These are phyloP conservation scores for Sclerotinia sclerotiorum DNA, from an alignment of 2,329 filamentous ascomycete genomes.

Conservation along the genomic window DNA sequence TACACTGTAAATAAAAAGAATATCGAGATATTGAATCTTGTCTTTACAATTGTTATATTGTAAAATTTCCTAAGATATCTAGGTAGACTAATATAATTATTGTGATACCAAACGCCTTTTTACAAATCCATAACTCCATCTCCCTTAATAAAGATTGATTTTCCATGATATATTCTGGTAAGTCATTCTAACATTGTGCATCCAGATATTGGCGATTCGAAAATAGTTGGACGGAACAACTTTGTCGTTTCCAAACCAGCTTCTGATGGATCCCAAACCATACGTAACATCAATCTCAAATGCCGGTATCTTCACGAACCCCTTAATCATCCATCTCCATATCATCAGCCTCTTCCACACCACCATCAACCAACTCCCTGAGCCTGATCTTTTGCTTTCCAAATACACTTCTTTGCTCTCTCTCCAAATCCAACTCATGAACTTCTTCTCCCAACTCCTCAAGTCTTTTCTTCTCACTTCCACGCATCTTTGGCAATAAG, in stretches of 20 bases:
- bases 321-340: constrained; percentile 48
- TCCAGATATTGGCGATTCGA: constrained; percentile 2
- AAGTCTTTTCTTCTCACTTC: constrained; percentile 60
- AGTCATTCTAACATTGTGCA: neutral
- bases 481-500: constrained; percentile 73
- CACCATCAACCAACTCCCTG: constrained; percentile 40
- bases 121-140: constrained; percentile 24
- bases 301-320: constrained; percentile 27
- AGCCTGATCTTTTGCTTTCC: constrained; percentile 44
- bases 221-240: neutral
- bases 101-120: constrained; percentile 23
- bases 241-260: constrained; percentile 9
- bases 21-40: constrained; percentile 1
- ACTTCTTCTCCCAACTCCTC: constrained; percentile 48
- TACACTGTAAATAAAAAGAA: neutral
- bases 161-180: neutral
- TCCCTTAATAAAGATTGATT: constrained; percentile 14
- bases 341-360: constrained; percentile 48
- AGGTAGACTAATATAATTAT: constrained; percentile 15
- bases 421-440: constrained; percentile 54
- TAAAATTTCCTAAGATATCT: neutral
- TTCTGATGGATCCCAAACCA: constrained; percentile 1
- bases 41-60: neutral
- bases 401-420: constrained; percentile 41
- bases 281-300: constrained; percentile 5